Evolutionary conservation across 2,329 filamentous ascomycete genomes (phyloP), one percentile per base, ranked within the genome.

Genomic region (Penicillium sp.): DNA sequence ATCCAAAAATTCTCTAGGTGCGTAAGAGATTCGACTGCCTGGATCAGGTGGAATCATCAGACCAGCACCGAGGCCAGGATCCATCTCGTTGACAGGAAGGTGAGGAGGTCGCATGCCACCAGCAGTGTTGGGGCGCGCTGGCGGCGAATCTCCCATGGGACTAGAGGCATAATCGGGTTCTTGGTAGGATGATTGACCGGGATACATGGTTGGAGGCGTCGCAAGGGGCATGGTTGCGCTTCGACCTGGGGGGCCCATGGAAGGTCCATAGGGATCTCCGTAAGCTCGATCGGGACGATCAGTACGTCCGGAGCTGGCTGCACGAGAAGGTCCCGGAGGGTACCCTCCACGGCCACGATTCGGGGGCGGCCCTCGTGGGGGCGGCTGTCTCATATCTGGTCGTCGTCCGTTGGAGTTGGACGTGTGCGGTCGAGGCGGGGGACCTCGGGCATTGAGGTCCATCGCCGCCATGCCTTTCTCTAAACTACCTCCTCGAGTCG

Each of bases 1-100:
- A 40, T 82, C 81, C 45, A 85, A 65, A 48, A 80, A 80, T 28
- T 81, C 76, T 46, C 78, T 73, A 22, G 72, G 72, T 30, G 73
- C 69, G 55, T 67, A 65, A 64, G 69, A 60, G 60, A 62, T 48
- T 57, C 68, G 33, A 57, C 67, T 65, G 30, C 62, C 37, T 8
- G 68, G 62, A 49, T 73, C 68, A 35, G 61, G 45, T 3, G 66
- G 65, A 6, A 68, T 59, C 63, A 64, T 66, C 22, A 69, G 45
- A 10, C 57, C 60, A n/a, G 35, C 22, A n/a, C 51, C 51, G 19
- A 28, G 35, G 2, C 51, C 61, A 16, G 58, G 42, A 37, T 68
- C 61, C 52, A 70, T 69, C 57, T 70, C 70, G 52, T 68, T 66
- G 43, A 73, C 55, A 25, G 61, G 70, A n/a, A 73, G 73, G 22